Evolutionary conservation across 768 basidiomycete genomes (phyloP).

Genomic region (Mycena galericulata): DNA sequence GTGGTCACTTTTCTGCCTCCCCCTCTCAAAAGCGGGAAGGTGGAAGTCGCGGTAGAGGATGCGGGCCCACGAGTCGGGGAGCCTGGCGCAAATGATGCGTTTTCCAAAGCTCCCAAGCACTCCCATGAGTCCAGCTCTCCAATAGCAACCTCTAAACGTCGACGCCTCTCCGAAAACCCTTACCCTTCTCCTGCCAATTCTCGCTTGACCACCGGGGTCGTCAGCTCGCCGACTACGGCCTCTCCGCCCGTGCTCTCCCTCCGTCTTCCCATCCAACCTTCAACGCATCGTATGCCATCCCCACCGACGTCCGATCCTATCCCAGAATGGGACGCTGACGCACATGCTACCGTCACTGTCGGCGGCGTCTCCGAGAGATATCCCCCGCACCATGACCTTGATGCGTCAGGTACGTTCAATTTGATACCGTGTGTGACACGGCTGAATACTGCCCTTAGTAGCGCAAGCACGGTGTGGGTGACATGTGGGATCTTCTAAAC

Average conservation of each 20-base stretch:
- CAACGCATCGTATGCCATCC: constrained; percentile 19
- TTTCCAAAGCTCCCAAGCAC: constrained; percentile 4
- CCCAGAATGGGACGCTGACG: constrained; percentile 8
- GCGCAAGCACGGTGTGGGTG: constrained; percentile 21
- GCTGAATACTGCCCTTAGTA: constrained; percentile 28
- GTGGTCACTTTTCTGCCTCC: constrained; percentile 34
- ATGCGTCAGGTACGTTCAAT: constrained; percentile 25
- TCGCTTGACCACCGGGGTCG: constrained; percentile 13
- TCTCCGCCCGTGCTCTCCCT: neutral
- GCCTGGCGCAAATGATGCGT: neutral
- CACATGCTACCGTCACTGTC: neutral
- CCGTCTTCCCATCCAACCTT: neutral
- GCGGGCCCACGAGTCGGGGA: neutral
- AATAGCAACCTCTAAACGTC: constrained; percentile 24
- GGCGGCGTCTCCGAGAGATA: constrained; percentile 21
- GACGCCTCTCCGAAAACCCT: constrained; percentile 25
- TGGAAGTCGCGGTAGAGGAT: constrained; percentile 19
- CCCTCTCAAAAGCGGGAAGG: constrained; percentile 27
- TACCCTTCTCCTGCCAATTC: constrained; percentile 30
- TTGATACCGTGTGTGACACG: neutral
- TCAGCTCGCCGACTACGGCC: neutral
- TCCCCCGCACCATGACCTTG: constrained; percentile 8
- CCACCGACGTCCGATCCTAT: constrained; percentile 29
- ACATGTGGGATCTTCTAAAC: constrained; percentile 26
- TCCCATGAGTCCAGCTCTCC: constrained; percentile 11